These are phyloP conservation scores for Lecanicillium sp. DNA, from an alignment of 2,329 filamentous ascomycete genomes.

Conservation along the genomic window DNA sequence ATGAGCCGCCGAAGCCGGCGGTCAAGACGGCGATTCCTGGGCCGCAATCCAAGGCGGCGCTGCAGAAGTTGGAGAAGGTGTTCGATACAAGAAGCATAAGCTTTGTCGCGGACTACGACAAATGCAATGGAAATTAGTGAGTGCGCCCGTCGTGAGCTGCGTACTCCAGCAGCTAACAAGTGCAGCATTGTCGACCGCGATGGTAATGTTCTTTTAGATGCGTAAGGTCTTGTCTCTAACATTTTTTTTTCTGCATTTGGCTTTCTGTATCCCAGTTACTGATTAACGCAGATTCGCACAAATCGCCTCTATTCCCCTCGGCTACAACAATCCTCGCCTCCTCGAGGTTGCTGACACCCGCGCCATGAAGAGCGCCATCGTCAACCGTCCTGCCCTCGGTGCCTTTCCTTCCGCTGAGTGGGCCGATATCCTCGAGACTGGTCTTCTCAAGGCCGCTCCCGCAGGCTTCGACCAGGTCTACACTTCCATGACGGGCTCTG, in stretches of 20 bases:
- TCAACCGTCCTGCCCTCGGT: conserved; percentile 84
- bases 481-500: conserved; percentile 81
- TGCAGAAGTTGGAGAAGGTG: conserved; percentile 66
- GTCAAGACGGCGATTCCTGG: conserved; percentile 65
- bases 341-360: conserved; percentile 63
- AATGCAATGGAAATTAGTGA: conserved; percentile 70
- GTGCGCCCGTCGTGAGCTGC: neutral
- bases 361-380: conserved; percentile 72
- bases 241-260: too few species aligned
- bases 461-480: conserved; percentile 83
- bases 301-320: conserved; percentile 86
- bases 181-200: conserved; percentile 57
- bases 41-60: conserved; percentile 63
- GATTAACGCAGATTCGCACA: conserved; percentile 63
- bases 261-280: neutral
- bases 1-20: conserved; percentile 47
- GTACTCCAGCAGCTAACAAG: neutral
- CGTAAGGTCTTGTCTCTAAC: too few species aligned
- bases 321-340: conserved; percentile 84
- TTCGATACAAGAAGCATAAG: conserved; percentile 85
- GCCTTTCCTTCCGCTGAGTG: conserved; percentile 87
- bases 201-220: conserved; percentile 65
- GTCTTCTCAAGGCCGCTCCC: conserved; percentile 75
- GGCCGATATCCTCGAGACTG: conserved; percentile 71
- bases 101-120: conserved; percentile 70